Evolutionary conservation across 768 basidiomycete genomes (phyloP), one percentile per base, ranked within the genome.

Genomic region (Collybiopsis luxurians): DNA sequence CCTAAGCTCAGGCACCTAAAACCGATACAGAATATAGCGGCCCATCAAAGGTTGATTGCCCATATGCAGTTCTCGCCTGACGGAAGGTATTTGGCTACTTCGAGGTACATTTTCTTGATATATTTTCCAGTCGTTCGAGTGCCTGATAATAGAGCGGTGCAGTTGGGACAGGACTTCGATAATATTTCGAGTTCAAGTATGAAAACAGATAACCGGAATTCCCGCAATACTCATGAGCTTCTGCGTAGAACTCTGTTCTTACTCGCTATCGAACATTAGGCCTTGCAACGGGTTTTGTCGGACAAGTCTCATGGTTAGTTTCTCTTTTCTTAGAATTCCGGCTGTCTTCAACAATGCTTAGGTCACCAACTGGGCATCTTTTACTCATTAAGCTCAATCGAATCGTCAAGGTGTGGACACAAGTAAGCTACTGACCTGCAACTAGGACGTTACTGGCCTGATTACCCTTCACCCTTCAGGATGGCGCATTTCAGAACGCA

Each of bases 31-130:
- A 85, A 84, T 59, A 67, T 88, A 21, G 79, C 79, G 10, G 83
- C 83, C 3, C 89, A 90, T 67, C 72, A 76, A 53, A 87, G 84
- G 6, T 77, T 89, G 27, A 88, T 91, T 13, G 68, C 84, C 52
- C 85, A 89, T 67, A 66, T 91, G 64, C 84, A 89, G 66, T 91
- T 90, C 71, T 89, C 86, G 1, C 88, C 87, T 1, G 82, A 89
- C 66, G 89, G 89, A 19, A 83, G 78, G 65, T 88, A 80, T 63
- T 66, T 91, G 61, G 89, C 87, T 3, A 90, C 88, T 4, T 87
- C 86, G 27, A 86, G 86, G 81, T 85, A 61, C 45, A 70, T 38
- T 19, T 7, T 11, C 17, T 28, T 46, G 12, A 45, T 21, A 10
- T 34, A n/a, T 7, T 49, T 3, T 23, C 2, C 48, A 23, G 21